Evolutionary conservation across 2,329 filamentous ascomycete species (phyloP).

Genomic region (Botrytis sinoallii): DNA sequence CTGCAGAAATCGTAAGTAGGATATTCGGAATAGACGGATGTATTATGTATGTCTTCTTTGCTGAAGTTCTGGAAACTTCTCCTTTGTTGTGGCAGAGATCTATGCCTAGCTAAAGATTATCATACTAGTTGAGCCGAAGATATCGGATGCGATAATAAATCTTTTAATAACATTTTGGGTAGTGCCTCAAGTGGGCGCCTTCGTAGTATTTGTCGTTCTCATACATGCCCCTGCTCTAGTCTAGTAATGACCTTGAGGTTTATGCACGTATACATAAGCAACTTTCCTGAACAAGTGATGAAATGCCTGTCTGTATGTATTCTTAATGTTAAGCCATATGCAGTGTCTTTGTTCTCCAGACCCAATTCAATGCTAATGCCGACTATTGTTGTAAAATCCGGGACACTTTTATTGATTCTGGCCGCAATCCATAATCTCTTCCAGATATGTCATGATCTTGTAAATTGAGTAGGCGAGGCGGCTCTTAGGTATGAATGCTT

Average conservation of each 20-base stretch:
- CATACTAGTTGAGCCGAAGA: background rate
- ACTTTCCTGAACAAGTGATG: background rate
- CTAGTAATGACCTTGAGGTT: background rate
- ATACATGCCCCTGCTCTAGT: background rate
- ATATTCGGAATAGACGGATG: background rate
- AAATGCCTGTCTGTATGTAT: background rate
- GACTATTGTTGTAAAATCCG: background rate
- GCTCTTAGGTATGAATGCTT: background rate
- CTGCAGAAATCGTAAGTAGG: background rate
- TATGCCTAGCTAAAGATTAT: too few species aligned
- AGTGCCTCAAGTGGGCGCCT: background rate
- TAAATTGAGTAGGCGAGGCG: background rate
- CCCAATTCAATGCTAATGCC: background rate
- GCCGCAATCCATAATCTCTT: background rate
- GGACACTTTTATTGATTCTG: background rate
- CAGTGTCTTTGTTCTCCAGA: too few species aligned
- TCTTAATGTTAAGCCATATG: background rate
- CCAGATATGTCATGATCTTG: background rate
- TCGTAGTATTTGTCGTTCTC: background rate
- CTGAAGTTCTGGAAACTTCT: too few species aligned
- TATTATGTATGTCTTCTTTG: too few species aligned
- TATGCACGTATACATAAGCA: too few species aligned
- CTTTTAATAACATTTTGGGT: background rate
- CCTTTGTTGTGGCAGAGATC: too few species aligned
- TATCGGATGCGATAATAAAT: background rate